These are phyloP conservation scores for Starmerella roubikii DNA, from an alignment of 805 yeast genomes.

Conservation along the genomic window DNA sequence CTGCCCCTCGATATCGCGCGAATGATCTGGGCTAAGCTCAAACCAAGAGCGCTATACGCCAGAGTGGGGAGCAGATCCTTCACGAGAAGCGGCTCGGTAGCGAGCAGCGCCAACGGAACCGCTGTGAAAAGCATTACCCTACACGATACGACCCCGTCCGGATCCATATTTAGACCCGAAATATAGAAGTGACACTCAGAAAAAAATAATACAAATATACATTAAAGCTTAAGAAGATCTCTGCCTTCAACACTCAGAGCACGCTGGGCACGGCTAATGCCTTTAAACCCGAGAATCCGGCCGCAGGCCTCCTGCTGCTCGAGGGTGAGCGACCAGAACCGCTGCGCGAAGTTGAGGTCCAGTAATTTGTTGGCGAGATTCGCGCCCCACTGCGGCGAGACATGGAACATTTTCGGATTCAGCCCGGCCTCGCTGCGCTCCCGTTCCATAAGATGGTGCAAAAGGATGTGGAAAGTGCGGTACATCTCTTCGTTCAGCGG, in stretches of 20 bases:
- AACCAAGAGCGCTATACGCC: not conserved
- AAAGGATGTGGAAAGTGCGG: conserved; percentile 69
- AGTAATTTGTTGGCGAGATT: conserved; percentile 19
- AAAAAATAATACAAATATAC: too few relatives aligned
- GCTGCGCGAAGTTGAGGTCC: conserved; percentile 21
- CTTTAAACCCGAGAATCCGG: conserved; percentile 23
- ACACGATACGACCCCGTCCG: not conserved
- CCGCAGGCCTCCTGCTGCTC: conserved; percentile 21
- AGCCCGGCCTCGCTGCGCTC: conserved; percentile 62
- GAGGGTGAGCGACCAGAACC: conserved; percentile 20
- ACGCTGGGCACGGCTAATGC: conserved; percentile 19
- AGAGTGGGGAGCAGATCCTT: conserved; percentile 7
- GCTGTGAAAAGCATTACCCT: conserved; percentile 14
- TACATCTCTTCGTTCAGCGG: conserved; percentile 68
- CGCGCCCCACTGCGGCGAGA: conserved; percentile 8
- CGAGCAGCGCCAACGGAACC: conserved; percentile 11
- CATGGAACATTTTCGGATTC: conserved; percentile 42
- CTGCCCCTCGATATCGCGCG: conserved; percentile 5
- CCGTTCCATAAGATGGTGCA: conserved; percentile 74
- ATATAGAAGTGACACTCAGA: too few relatives aligned
- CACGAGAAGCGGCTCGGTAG: conserved; percentile 15
- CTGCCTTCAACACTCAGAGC: conserved; percentile 16
- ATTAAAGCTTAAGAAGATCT: conserved; percentile 7
- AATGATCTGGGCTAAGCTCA: conserved; percentile 8
- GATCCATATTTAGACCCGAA: not conserved